A percentile compares a stretch with the other conserved stretches of the same genome.
Evolutionary conservation across 768 basidiomycete species (phyloP).

Genomic region (Amanita polypyramis): DNA sequence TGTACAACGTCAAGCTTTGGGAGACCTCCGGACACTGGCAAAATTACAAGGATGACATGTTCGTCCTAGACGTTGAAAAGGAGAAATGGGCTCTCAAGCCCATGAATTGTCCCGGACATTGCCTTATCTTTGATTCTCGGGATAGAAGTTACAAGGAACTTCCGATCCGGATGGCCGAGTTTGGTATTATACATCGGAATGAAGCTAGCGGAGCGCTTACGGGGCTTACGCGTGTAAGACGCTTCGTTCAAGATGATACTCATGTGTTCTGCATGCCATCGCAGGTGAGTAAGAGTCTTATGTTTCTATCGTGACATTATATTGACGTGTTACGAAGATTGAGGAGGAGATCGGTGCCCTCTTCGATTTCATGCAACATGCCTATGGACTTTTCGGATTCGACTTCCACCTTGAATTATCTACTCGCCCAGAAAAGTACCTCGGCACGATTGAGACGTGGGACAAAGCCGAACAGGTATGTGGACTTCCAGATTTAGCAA

Average conservation of each 20-base stretch:
- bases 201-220: conserved; percentile 93
- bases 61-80: conserved; percentile 88
- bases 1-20: conserved; percentile 96
- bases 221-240: conserved; percentile 84
- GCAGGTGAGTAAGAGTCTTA: conserved; percentile 38
- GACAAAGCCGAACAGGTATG: conserved; percentile 73
- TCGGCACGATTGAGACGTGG: conserved; percentile 89
- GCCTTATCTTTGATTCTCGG: conserved; percentile 88
- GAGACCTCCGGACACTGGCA: conserved; percentile 97
- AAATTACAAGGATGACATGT: conserved; percentile 99
- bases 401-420: conserved; percentile 91
- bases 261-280: conserved; percentile 97
- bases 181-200: conserved; percentile 94
- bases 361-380: conserved; percentile 92
- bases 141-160: conserved; percentile 93
- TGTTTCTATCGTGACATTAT: conserved; percentile 3
- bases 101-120: conserved; percentile 99
- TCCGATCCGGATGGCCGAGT: conserved; percentile 96
- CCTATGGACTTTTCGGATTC: conserved; percentile 93
- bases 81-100: conserved; percentile 95
- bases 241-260: conserved; percentile 97
- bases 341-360: conserved; percentile 76
- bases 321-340: conserved; percentile 35
- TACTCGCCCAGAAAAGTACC: conserved; percentile 89
- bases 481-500: not conserved